phyloP scores from a whole-genome alignment of 2,329 filamentous ascomycete genomes.

The Talaromyces atroroseus region DNA sequence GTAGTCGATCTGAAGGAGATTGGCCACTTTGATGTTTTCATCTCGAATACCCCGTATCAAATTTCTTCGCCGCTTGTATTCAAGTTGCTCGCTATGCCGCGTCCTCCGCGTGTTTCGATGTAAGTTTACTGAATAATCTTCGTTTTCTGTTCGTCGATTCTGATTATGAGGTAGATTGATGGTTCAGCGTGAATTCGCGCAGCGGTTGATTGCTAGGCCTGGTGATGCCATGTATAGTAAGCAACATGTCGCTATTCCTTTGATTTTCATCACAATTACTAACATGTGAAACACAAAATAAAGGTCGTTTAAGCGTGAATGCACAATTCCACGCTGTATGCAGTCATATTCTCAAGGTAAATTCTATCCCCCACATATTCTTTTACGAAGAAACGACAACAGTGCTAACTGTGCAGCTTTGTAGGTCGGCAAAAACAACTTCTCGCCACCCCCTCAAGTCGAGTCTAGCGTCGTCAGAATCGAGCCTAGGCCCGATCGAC shows the following conservation, averaged over 20 bases:
- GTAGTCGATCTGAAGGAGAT: constrained; percentile 13
- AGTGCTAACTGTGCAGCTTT: background rate
- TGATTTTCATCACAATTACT: background rate
- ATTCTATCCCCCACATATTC: constrained; percentile 33
- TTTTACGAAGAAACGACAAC: background rate
- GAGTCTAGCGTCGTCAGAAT: constrained; percentile 87
- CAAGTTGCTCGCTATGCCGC: constrained; percentile 74
- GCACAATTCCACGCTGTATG: constrained; percentile 85
- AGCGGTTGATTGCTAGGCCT: constrained; percentile 80
- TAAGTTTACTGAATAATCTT: background rate
- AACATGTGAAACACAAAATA: background rate
- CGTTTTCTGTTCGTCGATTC: constrained; percentile 72
- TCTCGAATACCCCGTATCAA: constrained; percentile 70
- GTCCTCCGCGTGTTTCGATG: constrained; percentile 65
- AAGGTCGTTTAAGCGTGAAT: constrained; percentile 72
- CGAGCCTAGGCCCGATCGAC: constrained; percentile 77
- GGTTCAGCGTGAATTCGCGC: constrained; percentile 93
- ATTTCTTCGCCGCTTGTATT: constrained; percentile 92
- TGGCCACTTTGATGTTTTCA: constrained; percentile 67
- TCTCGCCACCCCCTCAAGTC: constrained; percentile 88
- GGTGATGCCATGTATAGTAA: constrained; percentile 79
- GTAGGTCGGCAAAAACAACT: constrained; percentile 83
- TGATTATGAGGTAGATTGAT: constrained; percentile 81
- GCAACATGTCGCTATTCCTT: background rate
- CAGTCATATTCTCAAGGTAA: constrained; percentile 37